Percentiles rank a stretch among this genome's conserved stretches.
Evolutionary conservation across 2,329 filamentous ascomycete species (phyloP).

Genomic region (Fusarium stilboides): DNA sequence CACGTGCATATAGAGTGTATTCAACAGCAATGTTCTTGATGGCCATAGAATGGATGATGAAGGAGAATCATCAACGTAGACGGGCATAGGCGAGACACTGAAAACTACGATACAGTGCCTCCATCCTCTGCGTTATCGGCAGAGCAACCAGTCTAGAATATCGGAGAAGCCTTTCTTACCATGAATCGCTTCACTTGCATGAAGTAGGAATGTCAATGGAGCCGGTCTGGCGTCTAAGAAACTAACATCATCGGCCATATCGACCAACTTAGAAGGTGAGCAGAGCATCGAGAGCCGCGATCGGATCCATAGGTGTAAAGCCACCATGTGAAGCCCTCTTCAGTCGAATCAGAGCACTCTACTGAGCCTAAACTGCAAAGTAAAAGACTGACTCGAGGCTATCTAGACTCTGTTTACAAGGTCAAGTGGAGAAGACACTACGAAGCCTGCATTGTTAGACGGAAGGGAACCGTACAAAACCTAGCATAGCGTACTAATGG

Average conservation of each 20-base stretch:
- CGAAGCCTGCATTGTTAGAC: not conserved
- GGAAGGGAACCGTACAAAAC: constrained; percentile 18
- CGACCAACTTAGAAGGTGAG: constrained; percentile 23
- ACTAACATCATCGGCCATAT: constrained; percentile 7
- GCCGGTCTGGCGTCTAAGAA: constrained; percentile 2
- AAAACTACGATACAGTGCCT: not conserved
- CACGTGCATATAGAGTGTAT: not conserved
- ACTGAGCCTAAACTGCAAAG: not conserved
- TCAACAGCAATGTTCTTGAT: not conserved
- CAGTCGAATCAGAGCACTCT: constrained; percentile 19
- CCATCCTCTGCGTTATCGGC: constrained; percentile 13
- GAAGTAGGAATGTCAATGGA: constrained; percentile 27
- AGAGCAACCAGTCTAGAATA: not conserved
- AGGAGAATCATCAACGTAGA: not conserved
- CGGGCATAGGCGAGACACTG: constrained; percentile 4
- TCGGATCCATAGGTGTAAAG: constrained; percentile 2
- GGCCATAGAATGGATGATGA: too few species aligned
- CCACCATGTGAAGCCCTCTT: constrained; percentile 15
- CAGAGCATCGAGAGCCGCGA: constrained; percentile 10
- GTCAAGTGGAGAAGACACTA: constrained; percentile 31
- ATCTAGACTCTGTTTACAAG: constrained; percentile 17
- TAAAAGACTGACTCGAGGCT: constrained; percentile 32
- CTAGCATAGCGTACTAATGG: constrained; percentile 16
- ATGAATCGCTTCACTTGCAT: constrained; percentile 12
- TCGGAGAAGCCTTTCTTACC: not conserved